Evolutionary conservation across 768 basidiomycete species (phyloP).

Genomic region (Naganishia antarctica): DNA sequence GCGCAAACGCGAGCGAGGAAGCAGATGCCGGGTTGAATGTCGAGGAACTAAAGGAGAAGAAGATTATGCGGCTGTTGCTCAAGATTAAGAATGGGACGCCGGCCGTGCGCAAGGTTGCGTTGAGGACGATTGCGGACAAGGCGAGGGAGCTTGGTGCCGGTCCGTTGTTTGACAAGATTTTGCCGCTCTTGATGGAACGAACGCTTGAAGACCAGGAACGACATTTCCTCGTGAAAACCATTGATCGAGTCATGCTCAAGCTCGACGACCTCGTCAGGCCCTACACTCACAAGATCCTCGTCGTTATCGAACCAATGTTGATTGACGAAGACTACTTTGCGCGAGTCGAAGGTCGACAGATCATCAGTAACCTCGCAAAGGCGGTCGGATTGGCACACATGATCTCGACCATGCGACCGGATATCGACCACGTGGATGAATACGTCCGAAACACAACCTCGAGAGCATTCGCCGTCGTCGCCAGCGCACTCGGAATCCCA

Average conservation of each 20-base stretch:
- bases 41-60: slow-evolving; percentile 98
- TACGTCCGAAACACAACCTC: slow-evolving; percentile 99
- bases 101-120: slow-evolving; percentile 93
- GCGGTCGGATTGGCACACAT: slow-evolving; percentile 98
- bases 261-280: slow-evolving; percentile 97
- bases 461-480: slow-evolving; percentile 96
- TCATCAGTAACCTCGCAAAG: slow-evolving; percentile 97
- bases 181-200: slow-evolving; percentile 82
- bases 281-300: slow-evolving; percentile 98
- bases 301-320: slow-evolving; percentile 96
- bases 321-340: slow-evolving; percentile 83
- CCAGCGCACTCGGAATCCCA: slow-evolving; percentile 95
- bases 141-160: slow-evolving; percentile 98
- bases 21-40: slow-evolving; percentile 87
- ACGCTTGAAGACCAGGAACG: slow-evolving; percentile 96
- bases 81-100: slow-evolving; percentile 99
- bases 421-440: slow-evolving; percentile 98
- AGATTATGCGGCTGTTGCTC: slow-evolving; percentile 93
- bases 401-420: slow-evolving; percentile 99
- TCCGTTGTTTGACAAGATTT: slow-evolving; percentile 95
- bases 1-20: slow-evolving; percentile 58
- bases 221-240: slow-evolving; percentile 96
- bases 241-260: slow-evolving; percentile 97
- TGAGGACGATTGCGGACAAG: slow-evolving; percentile 97
- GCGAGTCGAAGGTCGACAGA: slow-evolving; percentile 96